Evolutionary conservation across 768 basidiomycete species (phyloP).

Genomic region (Amanita rubescens): DNA sequence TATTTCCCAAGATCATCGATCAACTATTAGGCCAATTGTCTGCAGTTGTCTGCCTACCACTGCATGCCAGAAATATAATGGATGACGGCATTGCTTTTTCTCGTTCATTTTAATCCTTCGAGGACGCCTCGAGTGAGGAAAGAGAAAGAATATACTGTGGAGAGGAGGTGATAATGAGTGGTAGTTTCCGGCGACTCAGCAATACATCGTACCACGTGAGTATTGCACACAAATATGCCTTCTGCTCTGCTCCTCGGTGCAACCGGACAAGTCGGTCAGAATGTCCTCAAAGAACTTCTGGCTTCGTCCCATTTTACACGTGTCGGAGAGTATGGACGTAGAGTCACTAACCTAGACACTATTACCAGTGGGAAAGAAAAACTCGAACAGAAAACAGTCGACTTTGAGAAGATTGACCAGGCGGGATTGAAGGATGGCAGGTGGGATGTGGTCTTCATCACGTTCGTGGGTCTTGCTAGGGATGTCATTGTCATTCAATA

Average conservation of each 20-base stretch:
- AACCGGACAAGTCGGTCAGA: constrained; percentile 62
- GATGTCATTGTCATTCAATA: neutral
- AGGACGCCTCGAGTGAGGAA: no score
- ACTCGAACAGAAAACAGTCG: constrained; percentile 57
- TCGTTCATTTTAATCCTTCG: no score
- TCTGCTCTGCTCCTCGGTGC: constrained; percentile 66
- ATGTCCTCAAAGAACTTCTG: constrained; percentile 56
- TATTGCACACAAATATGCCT: constrained; percentile 1
- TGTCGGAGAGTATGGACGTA: constrained; percentile 66
- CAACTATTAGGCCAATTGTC: no score
- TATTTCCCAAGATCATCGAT: no score
- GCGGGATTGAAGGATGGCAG: constrained; percentile 40
- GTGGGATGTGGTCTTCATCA: constrained; percentile 74
- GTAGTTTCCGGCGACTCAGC: no score
- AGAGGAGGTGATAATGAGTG: no score
- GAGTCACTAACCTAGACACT: constrained; percentile 39
- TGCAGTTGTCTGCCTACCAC: no score
- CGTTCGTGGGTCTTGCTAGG: constrained; percentile 29
- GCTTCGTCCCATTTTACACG: constrained; percentile 44
- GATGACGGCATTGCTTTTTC: no score
- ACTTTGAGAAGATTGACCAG: constrained; percentile 53
- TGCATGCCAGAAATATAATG: no score
- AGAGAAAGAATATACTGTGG: no score
- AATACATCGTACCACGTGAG: no score
- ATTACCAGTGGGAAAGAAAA: constrained; percentile 43